These are phyloP conservation scores for Apiotrichum sp. DNA, from an alignment of 1,284 basidiomycete genomes.

Conservation along the genomic window DNA sequence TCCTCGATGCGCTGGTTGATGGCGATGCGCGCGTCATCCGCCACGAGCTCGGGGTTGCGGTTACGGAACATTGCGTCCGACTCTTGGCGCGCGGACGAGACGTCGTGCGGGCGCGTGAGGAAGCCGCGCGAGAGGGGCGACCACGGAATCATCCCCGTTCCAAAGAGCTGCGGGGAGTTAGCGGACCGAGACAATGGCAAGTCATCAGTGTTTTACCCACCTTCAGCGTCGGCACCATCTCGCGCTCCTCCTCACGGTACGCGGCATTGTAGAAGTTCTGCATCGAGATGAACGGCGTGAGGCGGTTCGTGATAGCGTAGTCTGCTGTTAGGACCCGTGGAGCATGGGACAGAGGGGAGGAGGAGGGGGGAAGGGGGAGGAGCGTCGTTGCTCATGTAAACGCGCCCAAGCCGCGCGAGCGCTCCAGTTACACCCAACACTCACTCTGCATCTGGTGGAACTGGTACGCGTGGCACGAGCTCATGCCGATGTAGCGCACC, in stretches of 20 bases:
- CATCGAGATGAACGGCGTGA: constrained; percentile 65
- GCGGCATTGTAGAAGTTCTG: constrained; percentile 55
- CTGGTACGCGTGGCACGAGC: constrained; percentile 46
- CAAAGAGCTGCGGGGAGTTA: constrained; percentile 32
- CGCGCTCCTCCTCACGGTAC: constrained; percentile 56
- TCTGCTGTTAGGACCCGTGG: constrained; percentile 15
- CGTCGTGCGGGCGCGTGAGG: constrained; percentile 24
- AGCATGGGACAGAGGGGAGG: no score
- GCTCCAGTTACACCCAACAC: constrained; percentile 4
- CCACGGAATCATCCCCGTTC: constrained; percentile 47
- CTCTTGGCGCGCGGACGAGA: constrained; percentile 20
- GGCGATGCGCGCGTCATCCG: constrained; percentile 18
- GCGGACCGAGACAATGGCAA: no score
- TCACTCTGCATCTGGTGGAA: constrained; percentile 46
- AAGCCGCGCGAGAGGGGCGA: constrained; percentile 33
- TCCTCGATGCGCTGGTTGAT: constrained; percentile 51
- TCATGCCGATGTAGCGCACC: constrained; percentile 64
- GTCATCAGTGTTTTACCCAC: no score
- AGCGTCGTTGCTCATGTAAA: not conserved
- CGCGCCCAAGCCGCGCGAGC: not conserved
- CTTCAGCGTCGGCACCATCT: constrained; percentile 55
- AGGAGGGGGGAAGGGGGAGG: no score
- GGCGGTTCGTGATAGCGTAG: constrained; percentile 50
- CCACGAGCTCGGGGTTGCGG: not conserved
- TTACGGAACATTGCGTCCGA: constrained; percentile 18